Conservation (phyloP, 306 rosid species). For the Quercus suber region DNA sequence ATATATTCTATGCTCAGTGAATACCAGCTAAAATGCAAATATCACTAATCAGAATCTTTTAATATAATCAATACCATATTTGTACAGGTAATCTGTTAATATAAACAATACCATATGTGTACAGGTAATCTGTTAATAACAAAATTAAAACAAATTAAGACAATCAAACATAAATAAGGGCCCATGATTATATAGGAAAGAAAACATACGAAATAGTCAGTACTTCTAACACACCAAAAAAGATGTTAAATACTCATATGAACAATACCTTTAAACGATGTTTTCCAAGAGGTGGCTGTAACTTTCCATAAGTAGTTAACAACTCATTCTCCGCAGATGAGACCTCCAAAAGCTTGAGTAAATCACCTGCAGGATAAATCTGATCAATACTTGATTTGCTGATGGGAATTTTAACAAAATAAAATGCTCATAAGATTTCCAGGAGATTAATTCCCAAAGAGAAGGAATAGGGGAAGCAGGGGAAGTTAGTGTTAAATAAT, state of each 20-base stretch:
- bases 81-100: neutral
- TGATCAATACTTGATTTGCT: conserved; percentile 13
- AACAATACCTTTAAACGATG: conserved; percentile 86
- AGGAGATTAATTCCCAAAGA: no score
- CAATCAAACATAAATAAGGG: neutral
- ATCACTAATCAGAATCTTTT: neutral
- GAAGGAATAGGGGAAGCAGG: neutral
- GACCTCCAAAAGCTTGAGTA: conserved; percentile 79
- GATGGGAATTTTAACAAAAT: no score
- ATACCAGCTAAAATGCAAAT: conserved; percentile 9
- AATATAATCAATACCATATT: conserved; percentile 3
- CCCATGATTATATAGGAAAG: neutral
- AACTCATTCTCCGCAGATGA: conserved; percentile 64
- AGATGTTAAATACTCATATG: conserved; percentile 3
- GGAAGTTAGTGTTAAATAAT: neutral
- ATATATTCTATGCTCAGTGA: conserved; percentile 8
- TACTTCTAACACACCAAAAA: neutral
- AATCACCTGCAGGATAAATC: conserved; percentile 58
- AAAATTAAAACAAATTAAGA: neutral
- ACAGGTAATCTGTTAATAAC: neutral
- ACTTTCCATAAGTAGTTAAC: conserved; percentile 88
- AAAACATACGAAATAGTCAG: conserved; percentile 5
- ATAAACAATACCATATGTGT: neutral
- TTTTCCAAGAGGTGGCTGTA: conserved; percentile 96
- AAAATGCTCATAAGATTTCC: no score